Evolutionary conservation across 257 asterid genomes (phyloP).

Genomic region (Fraxinus anomala): DNA sequence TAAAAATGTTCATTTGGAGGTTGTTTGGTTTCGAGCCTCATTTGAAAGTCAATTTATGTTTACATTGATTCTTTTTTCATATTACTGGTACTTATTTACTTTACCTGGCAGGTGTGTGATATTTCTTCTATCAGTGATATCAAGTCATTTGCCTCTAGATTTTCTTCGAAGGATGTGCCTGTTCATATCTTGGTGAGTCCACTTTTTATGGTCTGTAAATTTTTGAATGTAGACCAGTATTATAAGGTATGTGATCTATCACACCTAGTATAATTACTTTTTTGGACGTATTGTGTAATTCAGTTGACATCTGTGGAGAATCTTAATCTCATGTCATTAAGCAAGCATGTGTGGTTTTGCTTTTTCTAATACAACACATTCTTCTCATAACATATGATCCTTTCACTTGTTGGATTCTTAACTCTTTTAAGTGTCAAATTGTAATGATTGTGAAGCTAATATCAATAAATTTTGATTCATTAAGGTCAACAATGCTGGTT

Average conservation of each 20-base stretch:
- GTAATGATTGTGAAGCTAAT: too few relatives aligned
- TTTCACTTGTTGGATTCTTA: too few relatives aligned
- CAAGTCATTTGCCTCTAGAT: conserved; percentile 74
- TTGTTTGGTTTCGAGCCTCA: conserved; percentile 20
- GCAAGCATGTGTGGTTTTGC: too few relatives aligned
- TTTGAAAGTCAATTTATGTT: neutral
- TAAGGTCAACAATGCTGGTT: conserved; percentile 93
- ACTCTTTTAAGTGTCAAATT: too few relatives aligned
- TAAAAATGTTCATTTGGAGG: conserved; percentile 81
- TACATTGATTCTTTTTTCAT: neutral
- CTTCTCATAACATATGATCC: too few relatives aligned
- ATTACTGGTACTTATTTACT: neutral
- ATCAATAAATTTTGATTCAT: conserved; percentile 13
- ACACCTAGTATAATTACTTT: too few relatives aligned
- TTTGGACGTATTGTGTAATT: too few relatives aligned
- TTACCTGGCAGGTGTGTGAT: conserved; percentile 66
- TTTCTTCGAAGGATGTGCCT: conserved; percentile 65
- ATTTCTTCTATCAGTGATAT: conserved; percentile 66
- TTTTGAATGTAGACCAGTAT: neutral
- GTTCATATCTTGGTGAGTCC: conserved; percentile 73
- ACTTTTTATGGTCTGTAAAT: neutral
- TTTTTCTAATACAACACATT: too few relatives aligned
- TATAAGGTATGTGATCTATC: too few relatives aligned
- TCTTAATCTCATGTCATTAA: too few relatives aligned
- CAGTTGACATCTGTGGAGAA: too few relatives aligned